phyloP scores from a whole-genome alignment of 2,329 filamentous ascomycete species.

The Tolypocladium inflatum region DNA sequence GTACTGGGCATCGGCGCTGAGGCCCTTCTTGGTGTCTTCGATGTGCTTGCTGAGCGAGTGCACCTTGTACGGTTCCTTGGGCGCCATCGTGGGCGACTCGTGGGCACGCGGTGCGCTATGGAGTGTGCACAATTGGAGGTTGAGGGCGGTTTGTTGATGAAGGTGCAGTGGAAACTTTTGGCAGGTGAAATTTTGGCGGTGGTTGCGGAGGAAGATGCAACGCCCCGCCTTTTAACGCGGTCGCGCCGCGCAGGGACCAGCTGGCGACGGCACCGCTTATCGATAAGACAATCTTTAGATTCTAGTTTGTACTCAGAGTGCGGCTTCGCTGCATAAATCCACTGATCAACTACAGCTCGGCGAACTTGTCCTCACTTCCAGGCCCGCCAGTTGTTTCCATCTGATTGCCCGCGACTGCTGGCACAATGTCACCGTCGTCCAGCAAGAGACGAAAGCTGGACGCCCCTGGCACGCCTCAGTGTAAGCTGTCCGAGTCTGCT shows the following conservation, averaged over 20 bases:
- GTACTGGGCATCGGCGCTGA: constrained; percentile 21
- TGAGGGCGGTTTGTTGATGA: constrained; percentile 5
- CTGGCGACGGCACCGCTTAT: neutral
- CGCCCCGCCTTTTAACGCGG: constrained; percentile 3
- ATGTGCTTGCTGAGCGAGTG: constrained; percentile 28
- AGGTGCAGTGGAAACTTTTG: constrained; percentile 4
- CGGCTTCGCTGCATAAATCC: neutral
- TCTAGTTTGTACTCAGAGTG: neutral
- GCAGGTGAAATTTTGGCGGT: constrained; percentile 6
- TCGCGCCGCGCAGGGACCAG: neutral
- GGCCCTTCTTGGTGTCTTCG: constrained; percentile 25
- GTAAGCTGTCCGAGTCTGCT: constrained; percentile 12
- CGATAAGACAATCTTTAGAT: neutral
- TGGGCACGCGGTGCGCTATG: constrained; percentile 5
- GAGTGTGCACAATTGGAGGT: constrained; percentile 12
- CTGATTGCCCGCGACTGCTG: neutral
- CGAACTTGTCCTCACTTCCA: neutral
- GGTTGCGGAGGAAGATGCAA: neutral
- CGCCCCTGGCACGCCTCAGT: constrained; percentile 14
- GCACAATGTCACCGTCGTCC: constrained; percentile 11
- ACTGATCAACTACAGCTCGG: neutral
- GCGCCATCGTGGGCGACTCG: constrained; percentile 22
- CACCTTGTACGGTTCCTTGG: constrained; percentile 24
- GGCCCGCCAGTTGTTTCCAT: constrained; percentile 3
- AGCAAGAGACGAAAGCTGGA: constrained; percentile 26